phyloP scores from a whole-genome alignment of 2,329 filamentous ascomycete genomes.

The Claviceps capensis region DNA sequence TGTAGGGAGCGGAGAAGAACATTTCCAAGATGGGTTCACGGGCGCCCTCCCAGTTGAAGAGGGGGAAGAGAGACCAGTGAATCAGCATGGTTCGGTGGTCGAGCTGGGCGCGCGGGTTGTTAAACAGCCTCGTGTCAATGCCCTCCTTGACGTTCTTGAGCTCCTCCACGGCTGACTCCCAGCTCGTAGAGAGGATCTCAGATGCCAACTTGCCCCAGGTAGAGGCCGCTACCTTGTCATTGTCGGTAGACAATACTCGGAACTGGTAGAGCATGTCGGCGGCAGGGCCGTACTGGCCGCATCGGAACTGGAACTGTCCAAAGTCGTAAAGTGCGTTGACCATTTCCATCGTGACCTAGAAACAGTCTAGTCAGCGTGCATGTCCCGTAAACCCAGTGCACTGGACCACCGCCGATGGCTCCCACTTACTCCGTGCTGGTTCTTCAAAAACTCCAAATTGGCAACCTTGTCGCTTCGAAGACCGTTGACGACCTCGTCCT shows the following conservation, averaged over 20 bases:
- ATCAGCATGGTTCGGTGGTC: constrained; percentile 94
- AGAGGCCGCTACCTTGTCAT: constrained; percentile 89
- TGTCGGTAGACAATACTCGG: constrained; percentile 93
- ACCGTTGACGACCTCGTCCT: constrained; percentile 82
- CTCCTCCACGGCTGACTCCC: constrained; percentile 88
- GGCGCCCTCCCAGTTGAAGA: constrained; percentile 92
- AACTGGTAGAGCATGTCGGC: constrained; percentile 94
- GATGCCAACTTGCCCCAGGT: constrained; percentile 97
- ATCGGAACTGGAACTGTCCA: constrained; percentile 95
- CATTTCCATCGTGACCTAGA: constrained; percentile 77
- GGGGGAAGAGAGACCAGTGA: constrained; percentile 97
- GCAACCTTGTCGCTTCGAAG: constrained; percentile 93
- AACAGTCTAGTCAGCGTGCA: too few relatives aligned
- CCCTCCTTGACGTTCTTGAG: constrained; percentile 78
- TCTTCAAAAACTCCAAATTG: constrained; percentile 96
- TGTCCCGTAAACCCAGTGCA: too few relatives aligned
- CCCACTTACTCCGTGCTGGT: constrained; percentile 69
- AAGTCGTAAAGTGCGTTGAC: constrained; percentile 92
- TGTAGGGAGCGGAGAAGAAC: constrained; percentile 93
- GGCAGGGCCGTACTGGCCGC: constrained; percentile 81
- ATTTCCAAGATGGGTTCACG: constrained; percentile 87
- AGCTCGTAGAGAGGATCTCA: constrained; percentile 89
- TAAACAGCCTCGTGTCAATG: constrained; percentile 92
- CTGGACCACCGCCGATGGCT: not conserved
- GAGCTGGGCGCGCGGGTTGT: constrained; percentile 88